Evolutionary conservation across 805 yeast species (phyloP).

Genomic region (Lipomyces sp.): DNA sequence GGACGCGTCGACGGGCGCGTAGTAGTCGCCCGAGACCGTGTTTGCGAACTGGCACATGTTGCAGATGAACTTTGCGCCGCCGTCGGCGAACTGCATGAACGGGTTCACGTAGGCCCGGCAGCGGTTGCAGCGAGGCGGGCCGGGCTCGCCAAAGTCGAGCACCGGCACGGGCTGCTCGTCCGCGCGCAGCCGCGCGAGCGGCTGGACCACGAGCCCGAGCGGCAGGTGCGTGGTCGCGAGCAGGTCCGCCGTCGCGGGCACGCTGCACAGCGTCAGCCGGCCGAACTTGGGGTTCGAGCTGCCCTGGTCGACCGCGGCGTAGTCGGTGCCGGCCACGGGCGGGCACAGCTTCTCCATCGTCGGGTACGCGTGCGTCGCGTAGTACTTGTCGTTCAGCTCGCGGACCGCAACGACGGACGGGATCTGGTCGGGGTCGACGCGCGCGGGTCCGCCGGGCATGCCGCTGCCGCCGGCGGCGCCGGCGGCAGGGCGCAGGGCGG

Average conservation of each 20-base stretch:
- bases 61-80: slow-evolving; percentile 66
- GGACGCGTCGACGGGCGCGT: slow-evolving; percentile 56
- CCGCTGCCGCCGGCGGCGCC: slow-evolving; percentile 15
- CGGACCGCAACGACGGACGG: slow-evolving; percentile 43
- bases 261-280: slow-evolving; percentile 73
- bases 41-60: slow-evolving; percentile 82
- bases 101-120: slow-evolving; percentile 92
- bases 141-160: slow-evolving; percentile 56
- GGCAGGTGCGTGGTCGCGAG: slow-evolving; percentile 73
- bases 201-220: slow-evolving; percentile 73
- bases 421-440: slow-evolving; percentile 29
- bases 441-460: slow-evolving; percentile 1
- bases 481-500: slow-evolving; percentile 7
- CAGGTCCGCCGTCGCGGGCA: slow-evolving; percentile 71
- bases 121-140: slow-evolving; percentile 86
- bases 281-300: slow-evolving; percentile 76
- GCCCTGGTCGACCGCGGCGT: slow-evolving; percentile 73
- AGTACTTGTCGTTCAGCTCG: slow-evolving; percentile 37
- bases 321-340: slow-evolving; percentile 75
- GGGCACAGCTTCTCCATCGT: slow-evolving; percentile 79
- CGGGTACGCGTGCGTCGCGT: slow-evolving; percentile 48
- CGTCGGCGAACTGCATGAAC: slow-evolving; percentile 60
- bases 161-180: slow-evolving; percentile 55
- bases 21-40: slow-evolving; percentile 63
- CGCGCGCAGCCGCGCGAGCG: slow-evolving; percentile 65